Base-by-base conservation (phyloP, 495 filamentous ascomycete genomes). In the Beverwykella pulmonaria region DNA sequence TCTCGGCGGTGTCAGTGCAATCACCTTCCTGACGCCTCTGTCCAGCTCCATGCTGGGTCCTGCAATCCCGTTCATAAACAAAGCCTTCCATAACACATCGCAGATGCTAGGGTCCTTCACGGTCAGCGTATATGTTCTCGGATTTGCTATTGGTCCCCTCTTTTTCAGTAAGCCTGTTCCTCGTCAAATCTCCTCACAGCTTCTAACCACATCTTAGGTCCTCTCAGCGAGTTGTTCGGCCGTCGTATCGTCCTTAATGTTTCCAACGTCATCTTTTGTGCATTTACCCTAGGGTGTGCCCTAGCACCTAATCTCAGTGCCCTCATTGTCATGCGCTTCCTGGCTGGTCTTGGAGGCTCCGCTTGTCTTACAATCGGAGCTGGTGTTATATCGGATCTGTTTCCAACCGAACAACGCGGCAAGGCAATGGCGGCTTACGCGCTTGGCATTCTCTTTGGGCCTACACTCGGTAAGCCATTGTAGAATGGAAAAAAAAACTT, bases 221-320 rank as follows among this genome's bases (percentile, higher is more conserved):
- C 91, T 0, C 75, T 93, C 7, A 88, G 83, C 12, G 90, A 94
- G 73, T 86, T 92, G 17, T 92, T 90, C 63, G 91, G 91, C 0
- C 82, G 91, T 2, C 73, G 77, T 64, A 59, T 69, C 36, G 53
- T 74, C n/a, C 61, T 68, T 32, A 55, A 69, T 29, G 25, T 56
- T 22, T 59, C 69, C 22, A 74, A 69, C 48, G 52, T 69, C 25
- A 26, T 72, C 26, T 71, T 68, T 44, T 57, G 64, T 26, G 62
- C 82, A 9, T 90, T 86, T 82, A 85, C 87, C 61, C 87, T 91
- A 29, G 88, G 87, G 0, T 89, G 88, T 68, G 89, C 88, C 2
- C 75, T 90, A 10, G 79, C 87, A 0, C 85, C 85, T 0, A 86
- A 82, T 46, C 79, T 91, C 27, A 66, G 66, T 5, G 68, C 77